Evolutionary conservation across 2,329 filamentous ascomycete genomes (phyloP), one percentile per base, ranked within the genome.

Genomic region (Paecilomyces formosus): DNA sequence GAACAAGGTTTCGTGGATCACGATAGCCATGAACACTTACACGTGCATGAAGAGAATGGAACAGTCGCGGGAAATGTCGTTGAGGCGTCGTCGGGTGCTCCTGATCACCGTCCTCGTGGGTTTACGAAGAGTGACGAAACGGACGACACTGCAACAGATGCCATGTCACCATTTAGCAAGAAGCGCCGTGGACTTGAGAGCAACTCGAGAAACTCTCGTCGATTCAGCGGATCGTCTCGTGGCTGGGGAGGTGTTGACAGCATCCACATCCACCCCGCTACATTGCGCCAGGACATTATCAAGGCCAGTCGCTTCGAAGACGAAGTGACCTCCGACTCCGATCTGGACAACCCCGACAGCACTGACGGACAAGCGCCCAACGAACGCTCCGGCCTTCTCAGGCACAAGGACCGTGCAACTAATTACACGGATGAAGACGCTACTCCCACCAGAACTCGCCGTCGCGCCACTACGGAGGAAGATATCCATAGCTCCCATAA

Each of bases 241-340:
- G 74, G 76, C 52, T 81, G 82, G 60, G 77, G 78, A 13, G 80
- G 76, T 33, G 83, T 92, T 57, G 88, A 87, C 26, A 82, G 86
- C 57, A 83, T 95, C 64, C 90, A 88, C 70, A 89, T 96, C 56
- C 89, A 97, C 70, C 94, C 94, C 2, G 88, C 91, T 24, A 93
- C 88, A 62, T 92, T 97, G 79, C 83, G 94, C 64, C 89, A 96
- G 72, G 91, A 93, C 58, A 96, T 99, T 65, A 95, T 97, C 64
- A 87, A 88, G 39, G 90, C 90, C n/a, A 88, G 86, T 60, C 83
- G 85, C 55, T 78, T 86, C 53, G 85, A 84, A 45, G 78, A 80
- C 3, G 82, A 79, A 4, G 74, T 79, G 18, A 78, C 63, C n/a
- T 75, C 79, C 1, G 81, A 82, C 15, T 80, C 85, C 3, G 82